Evolutionary conservation across 768 basidiomycete species (phyloP).

Genomic region (Lactarius indigo): DNA sequence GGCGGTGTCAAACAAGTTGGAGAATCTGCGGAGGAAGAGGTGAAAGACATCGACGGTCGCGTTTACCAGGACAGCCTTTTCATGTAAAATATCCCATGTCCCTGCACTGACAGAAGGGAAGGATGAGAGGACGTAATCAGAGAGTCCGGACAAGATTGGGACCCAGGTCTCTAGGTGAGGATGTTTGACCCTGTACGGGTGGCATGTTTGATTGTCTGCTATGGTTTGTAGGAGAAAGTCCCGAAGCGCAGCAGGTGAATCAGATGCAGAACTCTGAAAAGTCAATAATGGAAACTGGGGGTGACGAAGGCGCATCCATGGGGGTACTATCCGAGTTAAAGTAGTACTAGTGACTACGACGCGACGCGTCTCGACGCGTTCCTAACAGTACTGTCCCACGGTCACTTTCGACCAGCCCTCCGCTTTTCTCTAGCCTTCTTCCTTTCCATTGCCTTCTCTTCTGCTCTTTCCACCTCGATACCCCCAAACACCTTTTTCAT

Average conservation of each 20-base stretch:
- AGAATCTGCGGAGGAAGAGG: constrained; percentile 43
- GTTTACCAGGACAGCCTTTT: constrained; percentile 54
- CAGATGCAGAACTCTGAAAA: constrained; percentile 18
- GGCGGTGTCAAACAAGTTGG: constrained; percentile 48
- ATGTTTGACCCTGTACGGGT: constrained; percentile 18
- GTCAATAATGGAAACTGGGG: constrained; percentile 23
- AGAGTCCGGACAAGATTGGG: constrained; percentile 42
- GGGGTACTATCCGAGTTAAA: constrained; percentile 16
- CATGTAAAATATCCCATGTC: constrained; percentile 52
- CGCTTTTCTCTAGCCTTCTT: constrained; percentile 75
- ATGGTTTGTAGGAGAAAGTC: constrained; percentile 22
- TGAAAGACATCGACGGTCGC: constrained; percentile 53
- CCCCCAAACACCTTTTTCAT: constrained; percentile 81
- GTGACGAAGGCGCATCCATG: constrained; percentile 22
- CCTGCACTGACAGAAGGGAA: constrained; percentile 54
- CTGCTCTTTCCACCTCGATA: constrained; percentile 84
- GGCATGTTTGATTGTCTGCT: constrained; percentile 19
- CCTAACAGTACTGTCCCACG: background rate
- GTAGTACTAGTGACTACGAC: background rate
- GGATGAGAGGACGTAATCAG: constrained; percentile 48
- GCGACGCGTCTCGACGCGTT: constrained; percentile 1
- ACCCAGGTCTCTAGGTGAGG: constrained; percentile 45
- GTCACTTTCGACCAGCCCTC: constrained; percentile 69
- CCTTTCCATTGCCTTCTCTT: constrained; percentile 89
- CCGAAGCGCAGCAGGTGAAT: constrained; percentile 25